Conservation (phyloP, 2,329 filamentous ascomycete genomes). For the Ophiosphaerella herpotricha region DNA sequence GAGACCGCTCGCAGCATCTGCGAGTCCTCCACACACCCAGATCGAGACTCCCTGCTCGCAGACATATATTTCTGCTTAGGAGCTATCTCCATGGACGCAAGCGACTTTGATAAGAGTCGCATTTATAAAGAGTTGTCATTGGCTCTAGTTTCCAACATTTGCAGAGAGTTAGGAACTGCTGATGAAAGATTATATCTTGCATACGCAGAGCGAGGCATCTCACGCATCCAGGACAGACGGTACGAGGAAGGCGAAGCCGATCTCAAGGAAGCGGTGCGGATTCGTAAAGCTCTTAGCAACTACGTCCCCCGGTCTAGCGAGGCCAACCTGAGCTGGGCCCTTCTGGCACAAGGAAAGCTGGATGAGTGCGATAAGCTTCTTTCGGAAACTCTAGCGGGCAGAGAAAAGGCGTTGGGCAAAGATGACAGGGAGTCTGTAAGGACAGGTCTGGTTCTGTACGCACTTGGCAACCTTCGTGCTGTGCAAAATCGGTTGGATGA, state of each 20-base stretch:
- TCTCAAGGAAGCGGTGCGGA: constrained; percentile 1
- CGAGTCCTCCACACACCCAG: constrained; percentile 1
- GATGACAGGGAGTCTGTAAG: too few species aligned
- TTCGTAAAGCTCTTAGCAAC: constrained; percentile 6
- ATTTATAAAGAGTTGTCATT: constrained; percentile 6
- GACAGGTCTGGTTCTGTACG: too few species aligned
- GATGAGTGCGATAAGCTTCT: constrained; percentile 4
- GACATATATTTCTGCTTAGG: constrained; percentile 7
- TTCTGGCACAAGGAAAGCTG: constrained; percentile 5
- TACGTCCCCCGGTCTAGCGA: constrained; percentile 5
- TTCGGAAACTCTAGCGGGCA: background rate
- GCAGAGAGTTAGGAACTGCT: constrained; percentile 2
- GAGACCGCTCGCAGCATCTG: constrained; percentile 7
- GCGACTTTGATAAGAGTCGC: constrained; percentile 2
- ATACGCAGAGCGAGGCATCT: constrained; percentile 7
- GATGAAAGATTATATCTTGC: constrained; percentile 7
- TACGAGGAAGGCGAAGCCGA: constrained; percentile 6
- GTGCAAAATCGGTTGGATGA: too few species aligned
- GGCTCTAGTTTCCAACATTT: constrained; percentile 2
- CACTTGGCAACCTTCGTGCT: too few species aligned
- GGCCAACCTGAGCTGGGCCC: constrained; percentile 4
- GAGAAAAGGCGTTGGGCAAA: too few species aligned
- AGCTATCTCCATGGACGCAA: constrained; percentile 1
- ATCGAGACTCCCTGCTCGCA: constrained; percentile 5
- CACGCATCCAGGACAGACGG: constrained; percentile 6